Percentiles rank a stretch among this genome's conserved stretches.
Conservation (phyloP, 371 early-diverging fungal genomes). For the Conidiobolus incongruus region DNA sequence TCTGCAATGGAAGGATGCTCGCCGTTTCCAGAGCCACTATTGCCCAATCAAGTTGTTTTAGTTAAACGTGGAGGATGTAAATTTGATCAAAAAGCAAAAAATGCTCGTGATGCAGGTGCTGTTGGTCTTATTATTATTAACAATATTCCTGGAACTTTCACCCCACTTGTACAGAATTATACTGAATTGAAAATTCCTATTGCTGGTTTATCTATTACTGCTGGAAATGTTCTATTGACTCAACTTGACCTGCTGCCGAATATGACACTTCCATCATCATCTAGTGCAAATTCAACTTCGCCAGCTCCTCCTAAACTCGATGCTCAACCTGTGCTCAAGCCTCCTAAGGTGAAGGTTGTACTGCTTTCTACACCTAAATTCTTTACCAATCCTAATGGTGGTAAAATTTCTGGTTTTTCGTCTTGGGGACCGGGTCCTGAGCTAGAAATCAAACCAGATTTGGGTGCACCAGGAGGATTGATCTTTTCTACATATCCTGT, state of each 20-base stretch:
- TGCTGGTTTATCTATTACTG: constrained; percentile 7
- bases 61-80: constrained; percentile 31
- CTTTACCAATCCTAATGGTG: constrained; percentile 14
- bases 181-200: constrained; percentile 9
- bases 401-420: constrained; percentile 20
- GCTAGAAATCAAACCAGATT: constrained; percentile 42
- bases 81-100: constrained; percentile 17
- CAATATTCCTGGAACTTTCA: constrained; percentile 12
- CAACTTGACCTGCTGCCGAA: constrained; percentile 3
- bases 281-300: constrained; percentile 17
- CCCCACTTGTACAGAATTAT: constrained; percentile 9
- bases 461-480: constrained; percentile 44
- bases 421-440: constrained; percentile 49
- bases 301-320: constrained; percentile 12
- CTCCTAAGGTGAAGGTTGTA: background rate
- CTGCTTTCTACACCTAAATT: background rate
- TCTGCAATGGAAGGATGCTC: constrained; percentile 22
- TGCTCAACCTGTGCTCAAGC: constrained; percentile 7
- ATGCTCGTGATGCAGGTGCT: constrained; percentile 35
- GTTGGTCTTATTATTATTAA: constrained; percentile 25
- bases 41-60: constrained; percentile 26
- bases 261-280: constrained; percentile 10
- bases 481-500: constrained; percentile 45
- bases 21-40: constrained; percentile 7
- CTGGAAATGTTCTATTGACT: background rate